Evolutionary conservation across 2,329 filamentous ascomycete genomes (phyloP).

Genomic region (Cladorrhinum sp.): DNA sequence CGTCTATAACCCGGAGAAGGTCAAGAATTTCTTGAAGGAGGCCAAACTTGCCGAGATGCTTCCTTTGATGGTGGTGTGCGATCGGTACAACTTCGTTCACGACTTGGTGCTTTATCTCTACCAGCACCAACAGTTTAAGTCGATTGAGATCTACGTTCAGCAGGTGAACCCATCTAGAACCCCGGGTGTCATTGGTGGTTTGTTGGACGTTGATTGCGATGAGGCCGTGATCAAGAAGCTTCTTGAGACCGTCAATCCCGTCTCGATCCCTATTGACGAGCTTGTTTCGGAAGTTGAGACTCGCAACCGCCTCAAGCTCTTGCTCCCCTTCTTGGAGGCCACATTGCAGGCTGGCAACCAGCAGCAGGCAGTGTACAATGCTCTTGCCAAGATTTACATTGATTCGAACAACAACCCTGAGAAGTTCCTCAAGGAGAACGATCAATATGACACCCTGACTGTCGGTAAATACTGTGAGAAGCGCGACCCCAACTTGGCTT

Average conservation of each 20-base stretch:
- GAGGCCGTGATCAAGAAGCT: constrained; percentile 94
- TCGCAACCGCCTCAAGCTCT: constrained; percentile 90
- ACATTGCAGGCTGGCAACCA: constrained; percentile 87
- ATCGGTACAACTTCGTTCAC: constrained; percentile 98
- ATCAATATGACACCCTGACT: constrained; percentile 86
- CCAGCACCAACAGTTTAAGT: constrained; percentile 98
- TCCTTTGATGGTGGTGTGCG: constrained; percentile 95
- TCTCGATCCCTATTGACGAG: constrained; percentile 88
- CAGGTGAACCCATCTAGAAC: constrained; percentile 90
- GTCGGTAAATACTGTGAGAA: constrained; percentile 99
- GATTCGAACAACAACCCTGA: constrained; percentile 98
- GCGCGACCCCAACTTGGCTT: constrained; percentile 91
- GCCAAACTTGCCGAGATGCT: constrained; percentile 88
- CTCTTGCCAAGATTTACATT: constrained; percentile 98
- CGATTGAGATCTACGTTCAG: constrained; percentile 97
- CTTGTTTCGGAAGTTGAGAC: constrained; percentile 93
- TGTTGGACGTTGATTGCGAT: constrained; percentile 96
- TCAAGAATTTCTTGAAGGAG: constrained; percentile 99
- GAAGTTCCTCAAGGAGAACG: constrained; percentile 95
- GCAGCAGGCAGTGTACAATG: constrained; percentile 95
- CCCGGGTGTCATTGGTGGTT: constrained; percentile 86
- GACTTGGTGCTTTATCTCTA: constrained; percentile 95
- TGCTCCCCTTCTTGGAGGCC: constrained; percentile 92
- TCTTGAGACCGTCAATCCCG: constrained; percentile 76
- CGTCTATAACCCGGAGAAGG: constrained; percentile 86